phyloP scores from a whole-genome alignment of 164 flowering plant genomes.

The Macadamia integrifolia region DNA sequence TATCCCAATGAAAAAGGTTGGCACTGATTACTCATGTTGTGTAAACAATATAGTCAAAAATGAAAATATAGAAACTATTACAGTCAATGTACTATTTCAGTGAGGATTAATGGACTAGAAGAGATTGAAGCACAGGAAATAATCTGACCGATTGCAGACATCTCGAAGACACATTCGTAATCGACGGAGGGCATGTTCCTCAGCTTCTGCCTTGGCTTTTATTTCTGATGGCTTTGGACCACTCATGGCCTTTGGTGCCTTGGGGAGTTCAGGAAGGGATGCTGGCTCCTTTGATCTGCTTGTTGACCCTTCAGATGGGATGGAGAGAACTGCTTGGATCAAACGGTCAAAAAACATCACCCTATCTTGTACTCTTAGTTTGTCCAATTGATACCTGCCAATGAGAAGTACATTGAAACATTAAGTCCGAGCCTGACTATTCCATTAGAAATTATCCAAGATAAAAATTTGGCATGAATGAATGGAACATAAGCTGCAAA shows the following conservation, averaged over 20 bases:
- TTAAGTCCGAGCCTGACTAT: not conserved
- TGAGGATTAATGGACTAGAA: not conserved
- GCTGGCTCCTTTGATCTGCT: conserved; percentile 34
- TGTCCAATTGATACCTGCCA: conserved; percentile 59
- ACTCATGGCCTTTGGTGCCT: conserved; percentile 71
- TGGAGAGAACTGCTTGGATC: conserved; percentile 74
- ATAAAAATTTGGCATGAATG: not conserved
- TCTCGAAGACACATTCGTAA: conserved; percentile 97
- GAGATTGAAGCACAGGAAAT: not conserved
- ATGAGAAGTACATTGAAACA: not conserved
- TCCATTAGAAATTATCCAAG: not conserved
- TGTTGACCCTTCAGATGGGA: conserved; percentile 35
- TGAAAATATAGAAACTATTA: not conserved
- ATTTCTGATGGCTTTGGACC: conserved; percentile 90
- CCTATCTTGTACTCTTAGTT: conserved; percentile 68
- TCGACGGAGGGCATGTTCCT: conserved; percentile 97
- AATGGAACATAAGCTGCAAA: not conserved
- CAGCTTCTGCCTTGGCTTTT: conserved; percentile 91
- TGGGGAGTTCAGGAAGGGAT: conserved; percentile 73
- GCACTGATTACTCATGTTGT: too few species aligned
- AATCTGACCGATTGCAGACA: conserved; percentile 83
- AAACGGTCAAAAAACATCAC: conserved; percentile 64
- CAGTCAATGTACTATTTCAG: not conserved
- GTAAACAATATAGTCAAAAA: too few species aligned
- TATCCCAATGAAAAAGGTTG: too few species aligned